Base-by-base conservation (phyloP, 352 stramenopile species). In the Phytophthora pinifolia region DNA sequence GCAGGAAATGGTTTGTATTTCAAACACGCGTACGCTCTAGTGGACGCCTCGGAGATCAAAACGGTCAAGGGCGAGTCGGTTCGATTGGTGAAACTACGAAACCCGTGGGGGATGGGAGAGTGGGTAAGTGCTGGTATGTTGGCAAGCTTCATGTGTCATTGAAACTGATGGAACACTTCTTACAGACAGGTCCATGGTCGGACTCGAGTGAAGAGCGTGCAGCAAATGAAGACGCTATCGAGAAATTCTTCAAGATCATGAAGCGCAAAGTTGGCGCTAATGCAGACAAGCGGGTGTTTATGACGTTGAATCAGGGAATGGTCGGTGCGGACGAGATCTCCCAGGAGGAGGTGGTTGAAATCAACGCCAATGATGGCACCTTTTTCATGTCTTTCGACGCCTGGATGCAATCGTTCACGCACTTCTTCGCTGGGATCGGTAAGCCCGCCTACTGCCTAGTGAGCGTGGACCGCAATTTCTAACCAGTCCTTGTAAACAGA, bases 341-440 rank as follows among this genome's bases (percentile, higher is more conserved):
- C 1, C 74, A 91, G 50, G 84, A 91, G 51, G 83, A 97, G 33
- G 65, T 88, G 3, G 61, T 86, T 6, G 81, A 93, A 13, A 69
- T 89, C 17, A 96, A 96, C 37, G 59, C 72, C 3, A 91, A 86
- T 34, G 90, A 97, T 46, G 90, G 90, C 3, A 96, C 88, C 2
- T 98, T 98, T 50, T 97, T 97, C 71, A 98, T 97, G 86, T 73
- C 75, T 12, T 98, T 72, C 52, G 77, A 90, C 20, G 89, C 86
- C 2, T 97, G 87, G 87, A 86, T 83, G 62, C 61, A 83, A 46
- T 83, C 90, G 45, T 98, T 95, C 56, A 97, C 87, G 0, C 84
- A 96, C 35, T 92, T 98, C 36, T 97, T 97, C 44, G 79, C 91
- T 17, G 88, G 85, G 15, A 90, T 97, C 13, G 87, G 84, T 94